Evolutionary conservation across 2,329 filamentous ascomycete species (phyloP).

Genomic region (Pseudogymnoascus sp.): DNA sequence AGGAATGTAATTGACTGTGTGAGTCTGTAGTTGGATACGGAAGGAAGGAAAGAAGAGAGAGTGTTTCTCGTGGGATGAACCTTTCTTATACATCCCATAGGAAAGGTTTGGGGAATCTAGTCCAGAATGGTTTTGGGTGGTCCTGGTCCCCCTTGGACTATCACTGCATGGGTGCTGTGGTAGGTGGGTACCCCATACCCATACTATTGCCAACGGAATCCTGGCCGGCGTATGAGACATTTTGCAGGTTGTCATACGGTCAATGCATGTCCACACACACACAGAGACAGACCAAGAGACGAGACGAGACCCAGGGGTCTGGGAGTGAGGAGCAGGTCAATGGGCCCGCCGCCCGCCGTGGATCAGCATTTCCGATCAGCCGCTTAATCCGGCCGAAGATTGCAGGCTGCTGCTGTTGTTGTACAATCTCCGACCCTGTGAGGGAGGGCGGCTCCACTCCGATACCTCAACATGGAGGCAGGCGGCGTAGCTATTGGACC

Average conservation of each 20-base stretch:
- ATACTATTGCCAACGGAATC: neutral
- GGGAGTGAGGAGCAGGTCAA: neutral
- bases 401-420: neutral
- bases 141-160: no score
- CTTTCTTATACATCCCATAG: neutral
- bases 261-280: no score
- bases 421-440: slow-evolving; percentile 1
- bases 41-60: slow-evolving; percentile 6
- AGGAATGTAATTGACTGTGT: slow-evolving; percentile 6
- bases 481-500: neutral
- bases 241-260: neutral
- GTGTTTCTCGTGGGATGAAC: neutral
- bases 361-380: neutral
- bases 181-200: neutral
- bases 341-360: neutral
- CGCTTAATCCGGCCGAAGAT: neutral
- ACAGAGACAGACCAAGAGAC: no score
- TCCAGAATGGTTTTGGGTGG: neutral
- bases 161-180: neutral
- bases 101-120: neutral
- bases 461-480: no score
- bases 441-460: neutral
- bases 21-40: neutral
- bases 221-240: neutral
- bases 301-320: neutral